Evolutionary conservation across 2,329 filamentous ascomycete species (phyloP).

Genomic region (Aspergillus japonicus): DNA sequence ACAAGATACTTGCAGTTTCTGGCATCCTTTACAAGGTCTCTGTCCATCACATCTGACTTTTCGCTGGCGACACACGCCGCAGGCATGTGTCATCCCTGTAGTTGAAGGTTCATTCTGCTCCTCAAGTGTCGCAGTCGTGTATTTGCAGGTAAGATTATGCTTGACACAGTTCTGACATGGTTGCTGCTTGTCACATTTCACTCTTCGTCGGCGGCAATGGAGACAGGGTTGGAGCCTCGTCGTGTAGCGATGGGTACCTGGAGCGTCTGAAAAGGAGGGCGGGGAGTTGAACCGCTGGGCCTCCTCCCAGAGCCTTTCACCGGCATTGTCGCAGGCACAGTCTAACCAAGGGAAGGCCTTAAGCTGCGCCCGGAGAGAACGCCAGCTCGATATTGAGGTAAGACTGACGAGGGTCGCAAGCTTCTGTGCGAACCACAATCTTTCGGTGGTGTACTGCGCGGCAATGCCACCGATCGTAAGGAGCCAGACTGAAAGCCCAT

Average conservation of each 20-base stretch:
- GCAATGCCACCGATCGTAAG: conserved; percentile 2
- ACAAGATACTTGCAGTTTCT: no score
- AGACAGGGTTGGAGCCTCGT: background rate
- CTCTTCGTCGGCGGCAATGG: background rate
- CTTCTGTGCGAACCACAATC: background rate
- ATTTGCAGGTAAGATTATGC: background rate
- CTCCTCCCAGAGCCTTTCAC: background rate
- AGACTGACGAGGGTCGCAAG: background rate
- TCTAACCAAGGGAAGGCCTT: background rate
- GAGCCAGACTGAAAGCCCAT: background rate
- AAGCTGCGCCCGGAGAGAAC: background rate
- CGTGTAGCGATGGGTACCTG: background rate
- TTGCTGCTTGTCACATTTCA: background rate
- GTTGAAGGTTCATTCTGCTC: background rate
- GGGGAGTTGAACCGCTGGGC: background rate
- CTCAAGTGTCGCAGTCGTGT: background rate
- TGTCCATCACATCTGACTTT: conserved; percentile 4
- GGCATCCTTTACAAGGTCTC: background rate
- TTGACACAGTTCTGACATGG: conserved; percentile 2
- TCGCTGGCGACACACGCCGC: background rate
- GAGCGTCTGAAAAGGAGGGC: no score
- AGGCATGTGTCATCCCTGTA: background rate
- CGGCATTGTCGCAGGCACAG: conserved; percentile 2
- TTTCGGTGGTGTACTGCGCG: background rate
- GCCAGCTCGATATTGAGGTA: background rate